Conservation (phyloP, 164 flowering plant genomes). For the Piper betle region DNA sequence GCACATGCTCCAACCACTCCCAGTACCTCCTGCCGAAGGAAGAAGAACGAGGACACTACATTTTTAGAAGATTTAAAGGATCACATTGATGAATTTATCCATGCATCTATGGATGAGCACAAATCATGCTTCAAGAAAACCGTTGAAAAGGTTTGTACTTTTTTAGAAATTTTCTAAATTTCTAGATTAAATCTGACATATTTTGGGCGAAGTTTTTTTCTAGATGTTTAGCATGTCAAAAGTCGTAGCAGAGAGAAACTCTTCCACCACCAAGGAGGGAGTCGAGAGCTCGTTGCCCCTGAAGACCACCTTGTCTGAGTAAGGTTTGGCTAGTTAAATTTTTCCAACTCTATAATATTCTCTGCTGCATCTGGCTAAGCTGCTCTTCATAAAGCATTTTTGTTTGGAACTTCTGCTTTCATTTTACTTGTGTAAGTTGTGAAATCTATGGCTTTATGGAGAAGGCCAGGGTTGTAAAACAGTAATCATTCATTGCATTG, state of each 20-base stretch:
- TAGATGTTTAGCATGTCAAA: conserved; percentile 96
- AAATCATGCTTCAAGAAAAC: conserved; percentile 80
- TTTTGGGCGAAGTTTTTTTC: background rate
- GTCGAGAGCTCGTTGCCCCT: conserved; percentile 70
- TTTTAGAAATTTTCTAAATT: background rate
- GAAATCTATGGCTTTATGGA: no score
- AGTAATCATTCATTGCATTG: no score
- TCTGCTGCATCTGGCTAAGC: no score
- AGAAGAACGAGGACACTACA: conserved; percentile 61
- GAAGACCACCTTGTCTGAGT: conserved; percentile 23
- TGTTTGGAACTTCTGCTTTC: no score
- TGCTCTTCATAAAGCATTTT: no score
- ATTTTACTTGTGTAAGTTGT: no score
- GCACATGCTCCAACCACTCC: conserved; percentile 6
- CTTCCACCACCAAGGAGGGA: conserved; percentile 22
- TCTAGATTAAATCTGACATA: background rate
- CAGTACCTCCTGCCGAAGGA: conserved; percentile 63
- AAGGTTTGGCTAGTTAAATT: background rate
- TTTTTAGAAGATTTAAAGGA: conserved; percentile 68
- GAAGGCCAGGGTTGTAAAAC: no score
- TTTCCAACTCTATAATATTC: no score
- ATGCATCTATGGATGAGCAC: conserved; percentile 95
- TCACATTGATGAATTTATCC: conserved; percentile 82
- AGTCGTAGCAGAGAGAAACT: conserved; percentile 48
- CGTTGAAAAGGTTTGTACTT: conserved; percentile 45